Percentiles rank a stretch among this genome's conserved stretches.
Evolutionary conservation across 2,329 filamentous ascomycete genomes (phyloP).

Genomic region (Neurospora crassa): DNA sequence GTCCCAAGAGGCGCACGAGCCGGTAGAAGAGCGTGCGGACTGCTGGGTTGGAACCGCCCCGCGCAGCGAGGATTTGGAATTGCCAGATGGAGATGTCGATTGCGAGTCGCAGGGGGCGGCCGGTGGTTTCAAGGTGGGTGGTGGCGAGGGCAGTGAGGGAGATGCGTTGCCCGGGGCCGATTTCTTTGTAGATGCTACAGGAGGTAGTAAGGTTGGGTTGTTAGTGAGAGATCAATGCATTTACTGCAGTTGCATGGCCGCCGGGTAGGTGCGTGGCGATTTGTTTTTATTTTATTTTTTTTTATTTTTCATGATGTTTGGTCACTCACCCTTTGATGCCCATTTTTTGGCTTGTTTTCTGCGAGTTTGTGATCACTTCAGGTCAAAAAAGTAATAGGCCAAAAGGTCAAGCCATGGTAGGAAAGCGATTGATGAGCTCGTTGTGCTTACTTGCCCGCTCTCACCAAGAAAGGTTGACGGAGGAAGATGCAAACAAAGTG

Average conservation of each 20-base stretch:
- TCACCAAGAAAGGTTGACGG: not conserved
- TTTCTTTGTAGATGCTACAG: conserved; percentile 75
- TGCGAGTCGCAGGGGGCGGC: conserved; percentile 71
- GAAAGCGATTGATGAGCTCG: not conserved
- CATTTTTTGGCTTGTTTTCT: conserved; percentile 31
- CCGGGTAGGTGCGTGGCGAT: conserved; percentile 10
- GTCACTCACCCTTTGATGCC: conserved; percentile 52
- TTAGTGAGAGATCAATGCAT: not conserved
- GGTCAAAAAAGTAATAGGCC: not conserved
- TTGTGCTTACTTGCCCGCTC: not conserved
- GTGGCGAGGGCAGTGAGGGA: conserved; percentile 76
- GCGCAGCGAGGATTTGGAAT: conserved; percentile 77
- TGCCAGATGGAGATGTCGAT: conserved; percentile 97
- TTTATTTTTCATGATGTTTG: not conserved
- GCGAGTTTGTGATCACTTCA: not conserved
- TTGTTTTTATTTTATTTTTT: no score
- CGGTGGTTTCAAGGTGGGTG: conserved; percentile 60
- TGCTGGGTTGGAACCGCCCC: conserved; percentile 79
- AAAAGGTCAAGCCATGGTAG: not conserved
- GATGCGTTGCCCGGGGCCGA: conserved; percentile 70
- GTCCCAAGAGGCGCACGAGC: conserved; percentile 47
- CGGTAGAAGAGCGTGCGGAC: conserved; percentile 90
- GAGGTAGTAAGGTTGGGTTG: conserved; percentile 1
- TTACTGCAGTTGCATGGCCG: not conserved
- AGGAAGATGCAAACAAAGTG: not conserved